phyloP scores from a whole-genome alignment of 176 grass and related monocot species.

The Juncus inflexus region DNA sequence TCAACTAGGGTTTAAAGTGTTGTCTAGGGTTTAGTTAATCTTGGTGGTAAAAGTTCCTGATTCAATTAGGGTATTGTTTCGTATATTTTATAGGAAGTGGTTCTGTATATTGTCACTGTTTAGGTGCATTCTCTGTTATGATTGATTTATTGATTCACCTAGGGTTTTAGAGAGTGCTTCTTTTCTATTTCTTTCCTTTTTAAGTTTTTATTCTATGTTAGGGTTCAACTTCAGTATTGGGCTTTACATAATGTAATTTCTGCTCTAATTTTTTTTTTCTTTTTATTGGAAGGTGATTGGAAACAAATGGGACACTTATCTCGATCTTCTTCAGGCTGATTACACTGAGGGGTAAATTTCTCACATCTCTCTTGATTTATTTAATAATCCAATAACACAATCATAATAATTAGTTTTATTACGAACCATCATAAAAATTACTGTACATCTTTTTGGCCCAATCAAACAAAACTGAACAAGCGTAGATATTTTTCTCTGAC shows the following conservation, averaged over 20 bases:
- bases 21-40: not conserved
- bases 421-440: too few relatives aligned
- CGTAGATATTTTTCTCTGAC: not conserved
- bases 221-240: not conserved
- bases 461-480: too few relatives aligned
- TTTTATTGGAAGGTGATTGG: slow-evolving; percentile 63
- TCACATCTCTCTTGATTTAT: not conserved
- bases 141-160: not conserved
- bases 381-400: too few relatives aligned
- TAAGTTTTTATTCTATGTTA: too few relatives aligned
- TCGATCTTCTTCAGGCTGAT: slow-evolving; percentile 83
- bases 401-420: too few relatives aligned
- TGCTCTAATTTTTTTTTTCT: slow-evolving; percentile 10
- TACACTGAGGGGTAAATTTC: slow-evolving; percentile 69
- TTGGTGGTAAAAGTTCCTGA: not conserved
- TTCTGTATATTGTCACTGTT: not conserved
- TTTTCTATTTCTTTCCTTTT: not conserved
- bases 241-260: not conserved
- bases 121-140: not conserved
- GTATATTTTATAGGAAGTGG: not conserved
- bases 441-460: too few relatives aligned
- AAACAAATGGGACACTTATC: slow-evolving; percentile 91
- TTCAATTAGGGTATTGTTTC: not conserved
- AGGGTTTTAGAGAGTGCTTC: slow-evolving; percentile 9
- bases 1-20: not conserved